These are phyloP conservation scores for Peribolospora kevripleyi DNA, from an alignment of 768 basidiomycete species.

Conservation along the genomic window DNA sequence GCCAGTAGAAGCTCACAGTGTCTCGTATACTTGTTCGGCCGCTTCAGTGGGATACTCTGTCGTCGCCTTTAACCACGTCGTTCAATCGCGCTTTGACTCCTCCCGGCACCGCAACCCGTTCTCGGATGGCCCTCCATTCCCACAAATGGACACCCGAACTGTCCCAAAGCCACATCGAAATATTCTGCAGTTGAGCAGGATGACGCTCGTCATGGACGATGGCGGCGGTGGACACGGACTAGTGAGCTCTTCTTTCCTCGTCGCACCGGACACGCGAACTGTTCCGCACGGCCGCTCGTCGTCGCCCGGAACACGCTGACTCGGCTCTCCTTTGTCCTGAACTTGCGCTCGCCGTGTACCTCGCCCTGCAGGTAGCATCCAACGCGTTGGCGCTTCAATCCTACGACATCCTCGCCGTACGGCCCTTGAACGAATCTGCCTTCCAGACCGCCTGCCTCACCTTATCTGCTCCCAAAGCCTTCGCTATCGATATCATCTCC, in stretches of 20 bases:
- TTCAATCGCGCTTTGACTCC: constrained; percentile 44
- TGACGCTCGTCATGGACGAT: constrained; percentile 58
- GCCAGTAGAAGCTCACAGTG: constrained; percentile 5
- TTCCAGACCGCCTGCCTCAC: constrained; percentile 62
- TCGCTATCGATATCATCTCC: constrained; percentile 58
- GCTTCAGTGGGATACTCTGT: constrained; percentile 61
- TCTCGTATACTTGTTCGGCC: background rate
- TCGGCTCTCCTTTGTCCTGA: background rate
- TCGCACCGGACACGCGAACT: constrained; percentile 1
- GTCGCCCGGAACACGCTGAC: background rate
- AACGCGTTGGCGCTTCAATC: constrained; percentile 35
- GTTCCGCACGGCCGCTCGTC: background rate
- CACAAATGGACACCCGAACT: constrained; percentile 31
- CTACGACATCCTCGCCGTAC: constrained; percentile 55
- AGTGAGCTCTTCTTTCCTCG: constrained; percentile 34
- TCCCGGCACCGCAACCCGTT: constrained; percentile 44
- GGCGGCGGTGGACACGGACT: constrained; percentile 60
- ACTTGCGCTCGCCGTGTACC: background rate
- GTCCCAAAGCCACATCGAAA: constrained; percentile 30
- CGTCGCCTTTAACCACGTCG: constrained; percentile 48
- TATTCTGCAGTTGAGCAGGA: constrained; percentile 38
- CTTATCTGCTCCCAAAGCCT: constrained; percentile 44
- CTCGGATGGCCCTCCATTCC: constrained; percentile 17
- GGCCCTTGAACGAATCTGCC: constrained; percentile 43
- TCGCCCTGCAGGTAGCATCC: constrained; percentile 34